Conservation (phyloP, 176 grass and related monocot genomes). For the Bromus sterilis region DNA sequence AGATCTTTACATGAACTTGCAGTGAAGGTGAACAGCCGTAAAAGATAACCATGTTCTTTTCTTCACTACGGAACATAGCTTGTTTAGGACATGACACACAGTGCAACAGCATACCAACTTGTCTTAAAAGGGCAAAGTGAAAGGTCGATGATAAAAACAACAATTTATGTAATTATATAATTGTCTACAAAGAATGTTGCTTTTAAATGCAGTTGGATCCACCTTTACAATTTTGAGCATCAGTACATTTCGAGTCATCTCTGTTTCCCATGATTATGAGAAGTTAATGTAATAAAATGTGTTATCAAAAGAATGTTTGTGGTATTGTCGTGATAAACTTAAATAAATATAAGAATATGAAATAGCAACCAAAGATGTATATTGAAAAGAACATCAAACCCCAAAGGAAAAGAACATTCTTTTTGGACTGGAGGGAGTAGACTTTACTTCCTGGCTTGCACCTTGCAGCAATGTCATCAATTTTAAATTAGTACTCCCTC, state of each 20-base stretch:
- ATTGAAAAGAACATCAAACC: neutral
- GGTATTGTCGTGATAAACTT: neutral
- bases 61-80: neutral
- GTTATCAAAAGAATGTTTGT: neutral
- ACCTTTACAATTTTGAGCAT: neutral
- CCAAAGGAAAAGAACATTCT: neutral
- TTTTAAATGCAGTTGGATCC: neutral
- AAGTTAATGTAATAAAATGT: neutral
- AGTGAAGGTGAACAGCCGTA: conserved; percentile 64
- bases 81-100: neutral
- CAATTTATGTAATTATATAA: neutral
- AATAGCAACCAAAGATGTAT: neutral
- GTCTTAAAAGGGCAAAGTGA: neutral
- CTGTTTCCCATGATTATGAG: neutral
- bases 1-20: conserved; percentile 98
- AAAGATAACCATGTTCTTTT: neutral
- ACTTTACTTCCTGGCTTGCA: neutral
- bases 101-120: neutral
- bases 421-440: neutral
- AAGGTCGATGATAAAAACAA: neutral
- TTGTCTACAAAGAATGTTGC: neutral
- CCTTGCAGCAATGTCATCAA: neutral
- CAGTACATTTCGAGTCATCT: neutral
- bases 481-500: conserved; percentile 2
- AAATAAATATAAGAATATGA: neutral